These are phyloP conservation scores for Penicillium angulare DNA, from an alignment of 495 filamentous ascomycete genomes.

Conservation along the genomic window DNA sequence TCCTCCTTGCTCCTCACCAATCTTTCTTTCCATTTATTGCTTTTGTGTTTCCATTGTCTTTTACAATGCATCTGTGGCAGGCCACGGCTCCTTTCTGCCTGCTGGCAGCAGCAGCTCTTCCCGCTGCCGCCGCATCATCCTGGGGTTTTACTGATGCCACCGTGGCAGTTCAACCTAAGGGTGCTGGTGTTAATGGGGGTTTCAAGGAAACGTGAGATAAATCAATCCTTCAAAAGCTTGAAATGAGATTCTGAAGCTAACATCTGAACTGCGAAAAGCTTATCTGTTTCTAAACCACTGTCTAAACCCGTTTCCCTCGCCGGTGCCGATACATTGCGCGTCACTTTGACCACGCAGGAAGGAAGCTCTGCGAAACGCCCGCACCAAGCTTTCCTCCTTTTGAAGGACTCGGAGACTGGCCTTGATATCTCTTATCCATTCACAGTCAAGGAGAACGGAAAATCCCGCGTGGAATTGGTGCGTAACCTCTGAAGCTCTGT, in stretches of 20 bases:
- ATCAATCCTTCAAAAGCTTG: neutral
- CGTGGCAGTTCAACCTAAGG: conserved; percentile 72
- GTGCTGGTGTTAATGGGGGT: conserved; percentile 57
- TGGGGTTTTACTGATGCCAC: conserved; percentile 89
- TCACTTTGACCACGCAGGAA: conserved; percentile 78
- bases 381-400: conserved; percentile 87
- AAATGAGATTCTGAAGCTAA: conserved; percentile 4
- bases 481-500: conserved; percentile 22
- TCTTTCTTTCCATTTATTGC: conserved; percentile 4
- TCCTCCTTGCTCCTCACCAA: conserved; percentile 10
- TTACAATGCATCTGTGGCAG: conserved; percentile 45
- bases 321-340: conserved; percentile 71
- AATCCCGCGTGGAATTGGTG: conserved; percentile 81
- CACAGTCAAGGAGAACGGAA: conserved; percentile 81
- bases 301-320: conserved; percentile 63
- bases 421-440: conserved; percentile 90
- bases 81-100: conserved; percentile 39
- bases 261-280: conserved; percentile 49
- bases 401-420: conserved; percentile 69
- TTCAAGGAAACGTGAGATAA: conserved; percentile 68
- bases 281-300: conserved; percentile 58
- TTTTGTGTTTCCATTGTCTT: conserved; percentile 5
- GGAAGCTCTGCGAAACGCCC: conserved; percentile 74
- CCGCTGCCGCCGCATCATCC: conserved; percentile 61
- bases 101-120: conserved; percentile 37